A percentile compares a stretch with the other conserved stretches of the same genome.
These are phyloP conservation scores for Cudoniella acicularis DNA, from an alignment of 495 filamentous ascomycete species.

Conservation along the genomic window DNA sequence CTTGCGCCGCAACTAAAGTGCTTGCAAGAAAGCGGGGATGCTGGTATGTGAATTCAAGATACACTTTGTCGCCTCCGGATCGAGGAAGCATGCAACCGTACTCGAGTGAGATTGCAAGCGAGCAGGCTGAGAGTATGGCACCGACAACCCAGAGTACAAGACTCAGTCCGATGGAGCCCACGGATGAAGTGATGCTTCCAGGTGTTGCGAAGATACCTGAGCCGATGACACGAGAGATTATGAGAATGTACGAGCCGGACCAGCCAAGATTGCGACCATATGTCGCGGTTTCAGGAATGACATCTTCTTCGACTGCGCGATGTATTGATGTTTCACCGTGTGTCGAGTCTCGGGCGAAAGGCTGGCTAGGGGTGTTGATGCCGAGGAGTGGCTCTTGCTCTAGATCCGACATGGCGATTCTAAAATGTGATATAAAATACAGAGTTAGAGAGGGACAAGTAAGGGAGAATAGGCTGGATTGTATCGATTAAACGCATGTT, in stretches of 20 bases:
- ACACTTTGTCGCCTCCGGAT: conserved; percentile 67
- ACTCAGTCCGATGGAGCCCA: conserved; percentile 64
- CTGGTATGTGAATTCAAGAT: conserved; percentile 73
- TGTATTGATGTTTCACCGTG: too few species aligned
- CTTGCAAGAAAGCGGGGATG: conserved; percentile 66
- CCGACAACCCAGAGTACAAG: conserved; percentile 63
- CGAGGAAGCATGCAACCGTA: conserved; percentile 71
- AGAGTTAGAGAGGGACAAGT: too few species aligned
- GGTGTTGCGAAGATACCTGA: conserved; percentile 75
- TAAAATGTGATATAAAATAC: background rate
- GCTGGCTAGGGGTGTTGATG: background rate
- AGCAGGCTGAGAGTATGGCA: conserved; percentile 56
- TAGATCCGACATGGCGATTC: background rate
- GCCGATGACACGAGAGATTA: conserved; percentile 64
- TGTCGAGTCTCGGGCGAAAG: too few species aligned
- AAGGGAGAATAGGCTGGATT: too few species aligned
- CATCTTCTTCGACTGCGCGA: conserved; percentile 41
- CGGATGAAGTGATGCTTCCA: conserved; percentile 61
- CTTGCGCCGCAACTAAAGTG: conserved; percentile 62
- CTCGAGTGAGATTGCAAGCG: conserved; percentile 59
- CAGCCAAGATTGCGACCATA: conserved; percentile 61
- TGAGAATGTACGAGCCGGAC: conserved; percentile 65
- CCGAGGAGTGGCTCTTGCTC: background rate
- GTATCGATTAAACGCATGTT: background rate
- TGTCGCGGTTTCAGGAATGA: conserved; percentile 57